phyloP scores from a whole-genome alignment of 108 stramenopile species.

The Hondaea fermentalgiana region DNA sequence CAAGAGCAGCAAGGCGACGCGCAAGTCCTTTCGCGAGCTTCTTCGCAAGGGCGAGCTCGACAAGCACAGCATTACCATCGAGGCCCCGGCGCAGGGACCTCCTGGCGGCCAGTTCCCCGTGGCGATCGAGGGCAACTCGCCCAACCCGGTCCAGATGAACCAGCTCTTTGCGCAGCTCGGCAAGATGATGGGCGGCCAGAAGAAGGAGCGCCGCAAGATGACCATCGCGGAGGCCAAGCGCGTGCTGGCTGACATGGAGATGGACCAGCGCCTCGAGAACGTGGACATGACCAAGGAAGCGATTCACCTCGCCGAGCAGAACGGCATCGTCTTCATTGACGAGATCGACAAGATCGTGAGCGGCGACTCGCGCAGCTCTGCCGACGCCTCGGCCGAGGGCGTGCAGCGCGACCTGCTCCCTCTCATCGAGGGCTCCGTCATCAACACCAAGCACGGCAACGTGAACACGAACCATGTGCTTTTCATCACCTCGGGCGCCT shows the following conservation, averaged over 20 bases:
- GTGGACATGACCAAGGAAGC: constrained; percentile 85
- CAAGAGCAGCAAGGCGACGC: constrained; percentile 33
- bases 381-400: constrained; percentile 94
- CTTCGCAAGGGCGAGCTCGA: constrained; percentile 78
- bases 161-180: constrained; percentile 14
- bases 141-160: constrained; percentile 9
- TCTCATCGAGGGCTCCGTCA: constrained; percentile 90
- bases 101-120: constrained; percentile 11
- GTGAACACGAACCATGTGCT: constrained; percentile 96
- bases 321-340: constrained; percentile 98
- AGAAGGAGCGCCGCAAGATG: constrained; percentile 73
- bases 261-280: constrained; percentile 79
- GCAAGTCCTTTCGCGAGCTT: constrained; percentile 71
- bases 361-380: constrained; percentile 49
- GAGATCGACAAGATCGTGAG: constrained; percentile 97
- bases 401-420: constrained; percentile 96
- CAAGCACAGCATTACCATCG: constrained; percentile 75
- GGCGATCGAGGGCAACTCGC: background rate
- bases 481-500: constrained; percentile 87
- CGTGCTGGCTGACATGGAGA: constrained; percentile 79
- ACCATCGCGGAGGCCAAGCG: constrained; percentile 74
- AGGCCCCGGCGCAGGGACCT: constrained; percentile 55
- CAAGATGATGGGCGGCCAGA: constrained; percentile 30
- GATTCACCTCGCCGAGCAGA: constrained; percentile 82
- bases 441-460: constrained; percentile 83